A percentile compares a stretch with the other conserved stretches of the same genome.
phyloP scores from a whole-genome alignment of 305 asterid genomes.

The Rubia peregrina region DNA sequence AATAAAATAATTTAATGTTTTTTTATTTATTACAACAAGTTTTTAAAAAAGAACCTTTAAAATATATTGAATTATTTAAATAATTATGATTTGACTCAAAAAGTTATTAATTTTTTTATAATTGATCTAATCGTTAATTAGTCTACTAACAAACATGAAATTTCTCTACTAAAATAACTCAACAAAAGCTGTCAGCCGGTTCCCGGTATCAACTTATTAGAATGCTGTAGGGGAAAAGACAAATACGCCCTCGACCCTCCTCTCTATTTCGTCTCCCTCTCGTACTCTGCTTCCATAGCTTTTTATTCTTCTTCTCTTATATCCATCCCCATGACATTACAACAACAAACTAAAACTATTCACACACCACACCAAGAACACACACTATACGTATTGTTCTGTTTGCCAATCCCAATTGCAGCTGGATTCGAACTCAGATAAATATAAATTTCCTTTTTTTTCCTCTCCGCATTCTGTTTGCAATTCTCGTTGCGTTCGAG shows the following conservation, averaged over 20 bases:
- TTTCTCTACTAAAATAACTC: too few species aligned
- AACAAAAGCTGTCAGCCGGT: conserved; percentile 21
- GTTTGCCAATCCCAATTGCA: conserved; percentile 6
- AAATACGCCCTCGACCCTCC: conserved; percentile 8
- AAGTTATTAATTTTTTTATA: too few species aligned
- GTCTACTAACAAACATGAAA: too few species aligned
- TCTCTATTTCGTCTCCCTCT: background rate
- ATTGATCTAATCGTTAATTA: too few species aligned
- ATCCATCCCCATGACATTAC: conserved; percentile 16
- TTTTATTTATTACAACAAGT: too few species aligned
- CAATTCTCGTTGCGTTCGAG: background rate
- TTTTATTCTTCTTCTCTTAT: background rate
- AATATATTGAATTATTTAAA: too few species aligned
- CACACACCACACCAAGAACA: conserved; percentile 12
- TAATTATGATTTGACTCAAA: too few species aligned
- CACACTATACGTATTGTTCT: conserved; percentile 1
- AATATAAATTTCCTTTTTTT: background rate
- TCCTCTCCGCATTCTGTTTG: background rate
- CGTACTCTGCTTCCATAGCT: background rate
- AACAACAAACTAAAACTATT: background rate
- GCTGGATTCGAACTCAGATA: conserved; percentile 10
- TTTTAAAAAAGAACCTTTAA: too few species aligned
- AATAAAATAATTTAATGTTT: too few species aligned
- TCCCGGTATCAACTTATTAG: conserved; percentile 16
- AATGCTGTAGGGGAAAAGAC: background rate